Percentiles rank a stretch among this genome's conserved stretches.
Conservation (phyloP, 139 green algal genomes). For the Micromonas pusilla region DNA sequence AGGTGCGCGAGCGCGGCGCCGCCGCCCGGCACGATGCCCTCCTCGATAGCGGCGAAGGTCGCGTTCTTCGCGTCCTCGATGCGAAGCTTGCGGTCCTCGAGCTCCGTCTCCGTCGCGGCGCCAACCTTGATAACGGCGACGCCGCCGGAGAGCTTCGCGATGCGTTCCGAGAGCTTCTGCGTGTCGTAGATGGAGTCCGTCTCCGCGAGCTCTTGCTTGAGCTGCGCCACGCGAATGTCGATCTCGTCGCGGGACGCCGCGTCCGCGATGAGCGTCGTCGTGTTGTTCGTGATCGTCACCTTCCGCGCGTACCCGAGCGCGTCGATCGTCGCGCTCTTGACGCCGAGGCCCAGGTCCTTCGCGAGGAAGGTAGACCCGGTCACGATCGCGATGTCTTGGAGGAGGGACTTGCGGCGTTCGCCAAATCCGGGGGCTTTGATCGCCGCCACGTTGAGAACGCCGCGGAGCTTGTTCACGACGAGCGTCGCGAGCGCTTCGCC, state of each 20-base stretch:
- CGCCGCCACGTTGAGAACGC: conserved; percentile 83
- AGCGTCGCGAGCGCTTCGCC: conserved; percentile 93
- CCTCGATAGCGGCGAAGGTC: conserved; percentile 94
- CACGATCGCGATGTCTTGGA: conserved; percentile 66
- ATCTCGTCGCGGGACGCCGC: conserved; percentile 93
- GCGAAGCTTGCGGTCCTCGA: conserved; percentile 97
- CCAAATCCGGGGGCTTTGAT: conserved; percentile 85
- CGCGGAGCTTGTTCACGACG: conserved; percentile 98
- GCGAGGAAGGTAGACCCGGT: conserved; percentile 89
- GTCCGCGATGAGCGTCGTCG: conserved; percentile 91
- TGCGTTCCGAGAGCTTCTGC: conserved; percentile 96
- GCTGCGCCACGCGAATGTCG: conserved; percentile 78
- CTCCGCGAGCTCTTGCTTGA: conserved; percentile 93
- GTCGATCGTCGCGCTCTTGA: conserved; percentile 66
- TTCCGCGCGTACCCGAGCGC: conserved; percentile 82
- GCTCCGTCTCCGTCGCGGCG: conserved; percentile 92
- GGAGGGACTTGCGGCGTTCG: conserved; percentile 75
- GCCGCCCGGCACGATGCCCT: conserved; percentile 85
- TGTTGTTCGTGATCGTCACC: conserved; percentile 63
- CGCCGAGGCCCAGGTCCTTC: conserved; percentile 83
- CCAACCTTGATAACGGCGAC: conserved; percentile 98
- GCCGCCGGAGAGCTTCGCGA: conserved; percentile 94
- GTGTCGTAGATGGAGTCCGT: conserved; percentile 96
- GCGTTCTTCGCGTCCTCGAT: conserved; percentile 99
- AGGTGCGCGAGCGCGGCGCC: conserved; percentile 92